Conservation (phyloP, 2,329 filamentous ascomycete species). For the Fusarium sp. region DNA sequence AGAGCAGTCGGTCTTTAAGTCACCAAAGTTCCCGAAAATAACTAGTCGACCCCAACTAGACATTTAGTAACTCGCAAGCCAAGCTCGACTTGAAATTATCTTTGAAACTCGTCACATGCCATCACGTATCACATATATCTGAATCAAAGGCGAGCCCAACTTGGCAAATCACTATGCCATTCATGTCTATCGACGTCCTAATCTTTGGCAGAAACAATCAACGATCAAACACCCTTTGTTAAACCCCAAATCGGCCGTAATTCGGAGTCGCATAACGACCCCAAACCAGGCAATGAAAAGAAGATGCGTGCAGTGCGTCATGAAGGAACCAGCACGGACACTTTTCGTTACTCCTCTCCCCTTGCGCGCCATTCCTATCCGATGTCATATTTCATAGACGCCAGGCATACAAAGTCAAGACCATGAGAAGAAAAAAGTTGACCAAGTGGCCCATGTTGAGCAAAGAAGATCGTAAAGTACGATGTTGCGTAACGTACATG, state of each 20-base stretch:
- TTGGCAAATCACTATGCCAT: constrained; percentile 31
- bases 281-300: constrained; percentile 37
- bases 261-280: constrained; percentile 3
- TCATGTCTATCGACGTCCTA: constrained; percentile 38
- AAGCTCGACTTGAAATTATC: not conserved
- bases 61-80: not conserved
- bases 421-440: constrained; percentile 36
- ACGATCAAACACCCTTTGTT: constrained; percentile 35
- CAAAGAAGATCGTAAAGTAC: constrained; percentile 50
- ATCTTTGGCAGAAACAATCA: constrained; percentile 25
- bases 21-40: too few species aligned
- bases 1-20: too few species aligned
- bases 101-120: not conserved
- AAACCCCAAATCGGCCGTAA: constrained; percentile 37
- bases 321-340: constrained; percentile 28
- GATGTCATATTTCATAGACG: constrained; percentile 43
- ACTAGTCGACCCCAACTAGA: not conserved
- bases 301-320: constrained; percentile 32
- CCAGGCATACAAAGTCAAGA: constrained; percentile 39
- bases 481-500: constrained; percentile 51
- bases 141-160: not conserved
- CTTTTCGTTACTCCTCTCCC: constrained; percentile 30
- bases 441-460: constrained; percentile 40
- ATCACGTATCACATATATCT: not conserved
- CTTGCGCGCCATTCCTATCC: constrained; percentile 41